Evolutionary conservation across 2,329 filamentous ascomycete species (phyloP).

Genomic region (Phaeosphaeria sp.): DNA sequence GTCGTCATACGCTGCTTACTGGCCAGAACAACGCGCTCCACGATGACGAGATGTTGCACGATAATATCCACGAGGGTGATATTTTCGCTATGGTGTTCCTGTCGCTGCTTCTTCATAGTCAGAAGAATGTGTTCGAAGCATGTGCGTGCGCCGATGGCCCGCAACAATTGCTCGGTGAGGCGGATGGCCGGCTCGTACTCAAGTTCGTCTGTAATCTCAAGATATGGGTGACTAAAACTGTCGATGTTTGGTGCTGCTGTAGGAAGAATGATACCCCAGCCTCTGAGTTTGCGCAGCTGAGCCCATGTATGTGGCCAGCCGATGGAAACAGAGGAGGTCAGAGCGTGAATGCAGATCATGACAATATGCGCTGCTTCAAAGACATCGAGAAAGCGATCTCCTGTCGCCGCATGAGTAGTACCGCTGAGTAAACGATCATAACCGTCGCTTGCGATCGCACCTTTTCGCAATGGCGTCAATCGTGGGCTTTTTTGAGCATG

Average conservation of each 20-base stretch:
- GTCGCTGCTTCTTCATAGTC: conserved; percentile 14
- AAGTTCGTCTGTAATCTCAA: conserved; percentile 50
- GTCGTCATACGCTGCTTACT: conserved; percentile 28
- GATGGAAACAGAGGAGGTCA: conserved; percentile 43
- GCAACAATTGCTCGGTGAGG: conserved; percentile 56
- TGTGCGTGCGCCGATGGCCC: conserved; percentile 56
- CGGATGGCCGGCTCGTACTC: conserved; percentile 61
- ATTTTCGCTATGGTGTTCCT: neutral
- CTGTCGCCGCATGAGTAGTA: neutral
- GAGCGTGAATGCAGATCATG: conserved; percentile 50
- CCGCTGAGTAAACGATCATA: neutral
- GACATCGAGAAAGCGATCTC: conserved; percentile 35
- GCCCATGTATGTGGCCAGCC: conserved; percentile 42
- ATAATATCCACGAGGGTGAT: conserved; percentile 23
- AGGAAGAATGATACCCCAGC: conserved; percentile 45
- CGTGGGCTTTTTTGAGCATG: conserved; percentile 31
- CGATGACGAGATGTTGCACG: conserved; percentile 31
- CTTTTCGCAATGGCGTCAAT: conserved; percentile 24
- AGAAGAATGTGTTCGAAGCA: conserved; percentile 58
- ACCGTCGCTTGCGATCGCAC: neutral
- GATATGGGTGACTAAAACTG: conserved; percentile 37
- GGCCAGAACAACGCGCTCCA: conserved; percentile 28
- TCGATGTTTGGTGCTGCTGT: conserved; percentile 22
- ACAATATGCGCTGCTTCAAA: conserved; percentile 50
- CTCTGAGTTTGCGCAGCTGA: conserved; percentile 46